These are phyloP conservation scores for Naganishia onofrii DNA, from an alignment of 768 basidiomycete species.

Conservation along the genomic window DNA sequence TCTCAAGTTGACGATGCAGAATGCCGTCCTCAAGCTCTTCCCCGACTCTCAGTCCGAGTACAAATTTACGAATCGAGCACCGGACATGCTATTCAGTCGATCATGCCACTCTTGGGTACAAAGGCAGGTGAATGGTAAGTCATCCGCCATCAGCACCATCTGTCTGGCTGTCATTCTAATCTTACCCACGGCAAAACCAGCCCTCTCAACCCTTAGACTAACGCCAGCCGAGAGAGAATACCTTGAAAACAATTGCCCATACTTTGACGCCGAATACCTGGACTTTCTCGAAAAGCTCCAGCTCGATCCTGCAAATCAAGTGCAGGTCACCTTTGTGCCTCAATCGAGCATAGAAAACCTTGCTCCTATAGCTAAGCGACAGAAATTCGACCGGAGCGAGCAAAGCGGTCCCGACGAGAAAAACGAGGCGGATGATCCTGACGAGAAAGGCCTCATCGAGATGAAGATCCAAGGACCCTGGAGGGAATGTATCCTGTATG, in stretches of 20 bases:
- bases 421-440: conserved; percentile 30
- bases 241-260: conserved; percentile 69
- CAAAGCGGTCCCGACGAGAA: conserved; percentile 30
- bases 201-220: conserved; percentile 65
- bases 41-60: conserved; percentile 59
- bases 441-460: conserved; percentile 65
- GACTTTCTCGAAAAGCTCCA: conserved; percentile 61
- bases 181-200: conserved; percentile 54
- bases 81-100: conserved; percentile 64
- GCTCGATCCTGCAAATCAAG: conserved; percentile 59
- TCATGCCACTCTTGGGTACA: conserved; percentile 64
- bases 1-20: conserved; percentile 86
- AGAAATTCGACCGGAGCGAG: not conserved
- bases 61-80: conserved; percentile 75
- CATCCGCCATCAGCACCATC: not conserved
- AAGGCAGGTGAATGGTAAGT: conserved; percentile 61
- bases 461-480: conserved; percentile 56
- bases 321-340: conserved; percentile 66
- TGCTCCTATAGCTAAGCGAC: too few species aligned
- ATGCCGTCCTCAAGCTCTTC: conserved; percentile 76
- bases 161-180: too few species aligned
- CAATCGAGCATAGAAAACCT: conserved; percentile 39
- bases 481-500: conserved; percentile 71
- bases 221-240: conserved; percentile 65
- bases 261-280: conserved; percentile 69